Conservation (phyloP, 768 basidiomycete species). For the Crepidotus variabilis region DNA sequence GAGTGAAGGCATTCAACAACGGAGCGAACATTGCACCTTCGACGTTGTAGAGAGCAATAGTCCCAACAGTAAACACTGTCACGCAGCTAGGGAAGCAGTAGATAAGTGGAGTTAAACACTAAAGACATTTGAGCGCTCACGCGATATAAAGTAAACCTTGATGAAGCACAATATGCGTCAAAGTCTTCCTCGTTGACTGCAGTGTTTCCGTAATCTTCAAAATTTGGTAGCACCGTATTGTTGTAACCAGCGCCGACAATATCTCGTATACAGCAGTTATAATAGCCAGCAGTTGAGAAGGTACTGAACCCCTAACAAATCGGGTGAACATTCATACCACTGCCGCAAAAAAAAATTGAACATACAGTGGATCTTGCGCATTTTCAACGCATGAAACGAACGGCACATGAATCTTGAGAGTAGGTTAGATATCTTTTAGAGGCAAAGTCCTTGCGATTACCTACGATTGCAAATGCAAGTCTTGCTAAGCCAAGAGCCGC, state of each 20-base stretch:
- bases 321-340: background rate
- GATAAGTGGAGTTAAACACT: background rate
- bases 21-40: background rate
- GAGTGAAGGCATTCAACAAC: background rate
- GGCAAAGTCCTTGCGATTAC: background rate
- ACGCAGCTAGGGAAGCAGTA: background rate
- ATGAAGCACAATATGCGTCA: background rate
- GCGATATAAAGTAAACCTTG: background rate
- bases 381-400: background rate
- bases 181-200: background rate
- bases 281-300: background rate
- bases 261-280: background rate
- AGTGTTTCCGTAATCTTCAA: background rate
- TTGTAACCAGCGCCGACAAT: background rate
- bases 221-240: background rate
- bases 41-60: background rate
- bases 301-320: background rate
- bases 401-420: background rate
- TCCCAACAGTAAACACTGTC: background rate
- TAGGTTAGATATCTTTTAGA: background rate
- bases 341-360: background rate
- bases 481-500: background rate
- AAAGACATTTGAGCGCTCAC: background rate
- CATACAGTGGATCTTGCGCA: background rate
- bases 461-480: background rate